Evolutionary conservation across 371 early-diverging fungal species (phyloP).

Genomic region (Mucor velutinosus): DNA sequence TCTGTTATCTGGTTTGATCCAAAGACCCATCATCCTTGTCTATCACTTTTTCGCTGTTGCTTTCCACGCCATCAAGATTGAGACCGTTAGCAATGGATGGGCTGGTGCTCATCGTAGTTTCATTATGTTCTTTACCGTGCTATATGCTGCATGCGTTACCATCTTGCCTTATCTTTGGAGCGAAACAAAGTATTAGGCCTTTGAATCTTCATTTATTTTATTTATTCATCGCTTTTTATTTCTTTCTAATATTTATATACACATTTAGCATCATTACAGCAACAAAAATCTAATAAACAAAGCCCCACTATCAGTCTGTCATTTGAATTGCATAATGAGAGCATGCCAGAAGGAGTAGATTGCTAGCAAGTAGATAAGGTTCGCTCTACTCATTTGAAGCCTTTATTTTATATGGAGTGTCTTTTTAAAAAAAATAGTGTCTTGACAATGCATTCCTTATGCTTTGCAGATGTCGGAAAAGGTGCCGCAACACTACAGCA

Average conservation of each 20-base stretch:
- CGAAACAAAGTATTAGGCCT: conserved; percentile 12
- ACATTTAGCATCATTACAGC: background rate
- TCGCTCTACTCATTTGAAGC: too few species aligned
- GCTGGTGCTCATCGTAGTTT: background rate
- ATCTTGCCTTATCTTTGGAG: conserved; percentile 53
- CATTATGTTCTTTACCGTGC: background rate
- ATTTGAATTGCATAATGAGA: background rate
- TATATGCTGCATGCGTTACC: conserved; percentile 37
- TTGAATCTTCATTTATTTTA: background rate
- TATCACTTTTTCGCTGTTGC: conserved; percentile 89
- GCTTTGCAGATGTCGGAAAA: too few species aligned
- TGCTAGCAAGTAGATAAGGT: too few species aligned
- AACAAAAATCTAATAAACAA: background rate
- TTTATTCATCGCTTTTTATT: background rate
- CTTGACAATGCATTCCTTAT: too few species aligned
- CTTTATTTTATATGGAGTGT: too few species aligned
- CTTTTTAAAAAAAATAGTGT: too few species aligned
- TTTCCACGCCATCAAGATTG: conserved; percentile 60
- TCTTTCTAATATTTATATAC: background rate
- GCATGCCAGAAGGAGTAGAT: background rate
- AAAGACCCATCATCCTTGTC: conserved; percentile 68
- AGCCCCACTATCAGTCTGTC: background rate
- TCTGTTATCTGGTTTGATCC: conserved; percentile 74
- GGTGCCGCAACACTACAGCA: too few species aligned
- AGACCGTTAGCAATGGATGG: background rate